A percentile compares a stretch with the other conserved stretches of the same genome.
Evolutionary conservation across 106 monocot species (phyloP).

Genomic region (Dactylorhiza incarnata): DNA sequence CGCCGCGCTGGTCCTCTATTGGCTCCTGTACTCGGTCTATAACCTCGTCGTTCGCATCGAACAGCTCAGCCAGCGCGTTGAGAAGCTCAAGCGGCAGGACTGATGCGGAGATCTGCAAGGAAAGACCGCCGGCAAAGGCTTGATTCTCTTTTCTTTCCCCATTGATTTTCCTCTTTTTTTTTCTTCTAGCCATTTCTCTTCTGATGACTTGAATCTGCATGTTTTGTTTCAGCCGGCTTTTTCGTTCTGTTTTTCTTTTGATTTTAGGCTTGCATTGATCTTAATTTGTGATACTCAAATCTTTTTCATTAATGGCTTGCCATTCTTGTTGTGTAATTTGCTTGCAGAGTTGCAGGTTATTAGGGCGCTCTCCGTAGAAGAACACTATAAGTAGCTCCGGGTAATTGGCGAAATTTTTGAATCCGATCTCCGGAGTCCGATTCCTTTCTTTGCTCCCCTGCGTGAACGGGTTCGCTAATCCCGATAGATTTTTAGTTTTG

Average conservation of each 20-base stretch:
- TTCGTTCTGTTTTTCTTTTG: not conserved
- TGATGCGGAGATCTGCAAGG: conserved; percentile 1
- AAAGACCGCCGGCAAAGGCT: not conserved
- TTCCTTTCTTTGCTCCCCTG: too few species aligned
- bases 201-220: not conserved
- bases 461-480: too few species aligned
- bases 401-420: too few species aligned
- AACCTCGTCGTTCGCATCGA: conserved; percentile 35
- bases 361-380: too few species aligned
- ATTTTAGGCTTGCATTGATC: not conserved
- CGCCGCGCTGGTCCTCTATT: conserved; percentile 53
- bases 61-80: conserved; percentile 39
- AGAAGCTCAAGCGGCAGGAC: conserved; percentile 43
- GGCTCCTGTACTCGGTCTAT: conserved; percentile 59
- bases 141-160: not conserved
- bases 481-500: too few species aligned
- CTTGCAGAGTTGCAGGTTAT: too few species aligned
- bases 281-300: not conserved
- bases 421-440: too few species aligned
- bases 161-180: not conserved
- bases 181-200: not conserved
- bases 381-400: too few species aligned
- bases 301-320: too few species aligned
- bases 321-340: too few species aligned
- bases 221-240: not conserved